phyloP scores from a whole-genome alignment of 2,329 filamentous ascomycete genomes.

The Colletotrichum sp. region DNA sequence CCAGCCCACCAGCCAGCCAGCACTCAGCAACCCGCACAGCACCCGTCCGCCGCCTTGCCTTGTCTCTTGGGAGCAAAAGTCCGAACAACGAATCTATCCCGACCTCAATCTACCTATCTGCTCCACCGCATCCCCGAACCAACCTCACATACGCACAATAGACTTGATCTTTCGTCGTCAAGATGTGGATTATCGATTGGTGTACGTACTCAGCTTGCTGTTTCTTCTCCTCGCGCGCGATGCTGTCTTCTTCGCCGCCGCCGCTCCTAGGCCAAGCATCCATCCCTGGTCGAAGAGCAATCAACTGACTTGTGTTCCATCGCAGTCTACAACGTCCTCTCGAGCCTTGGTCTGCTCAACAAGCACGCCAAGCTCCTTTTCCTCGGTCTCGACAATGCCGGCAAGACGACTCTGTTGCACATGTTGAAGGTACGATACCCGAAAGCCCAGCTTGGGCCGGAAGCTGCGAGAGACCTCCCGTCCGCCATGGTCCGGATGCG shows the following conservation, averaged over 20 bases:
- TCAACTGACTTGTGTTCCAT: conserved; percentile 31
- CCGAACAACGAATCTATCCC: conserved; percentile 7
- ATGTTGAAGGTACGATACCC: conserved; percentile 82
- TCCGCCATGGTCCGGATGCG: background rate
- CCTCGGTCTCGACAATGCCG: conserved; percentile 91
- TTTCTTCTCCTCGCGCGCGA: background rate
- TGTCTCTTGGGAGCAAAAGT: conserved; percentile 17
- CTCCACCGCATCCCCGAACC: conserved; percentile 17
- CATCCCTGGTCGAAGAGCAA: conserved; percentile 2
- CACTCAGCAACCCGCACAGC: background rate
- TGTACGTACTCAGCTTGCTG: conserved; percentile 64
- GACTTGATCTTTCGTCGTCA: conserved; percentile 31
- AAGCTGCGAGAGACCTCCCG: background rate
- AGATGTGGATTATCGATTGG: conserved; percentile 96
- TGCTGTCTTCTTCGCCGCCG: conserved; percentile 23
- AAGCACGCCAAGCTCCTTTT: conserved; percentile 96
- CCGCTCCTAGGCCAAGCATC: conserved; percentile 11
- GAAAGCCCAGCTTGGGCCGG: background rate
- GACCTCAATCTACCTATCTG: conserved; percentile 9
- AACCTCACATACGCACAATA: conserved; percentile 10
- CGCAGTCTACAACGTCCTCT: conserved; percentile 84
- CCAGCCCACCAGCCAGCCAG: background rate
- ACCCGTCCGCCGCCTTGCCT: background rate
- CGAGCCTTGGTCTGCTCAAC: conserved; percentile 86
- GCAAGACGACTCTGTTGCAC: conserved; percentile 92